Base-by-base conservation (phyloP, 2,329 filamentous ascomycete genomes). In the Furcasterigmium furcatum region DNA sequence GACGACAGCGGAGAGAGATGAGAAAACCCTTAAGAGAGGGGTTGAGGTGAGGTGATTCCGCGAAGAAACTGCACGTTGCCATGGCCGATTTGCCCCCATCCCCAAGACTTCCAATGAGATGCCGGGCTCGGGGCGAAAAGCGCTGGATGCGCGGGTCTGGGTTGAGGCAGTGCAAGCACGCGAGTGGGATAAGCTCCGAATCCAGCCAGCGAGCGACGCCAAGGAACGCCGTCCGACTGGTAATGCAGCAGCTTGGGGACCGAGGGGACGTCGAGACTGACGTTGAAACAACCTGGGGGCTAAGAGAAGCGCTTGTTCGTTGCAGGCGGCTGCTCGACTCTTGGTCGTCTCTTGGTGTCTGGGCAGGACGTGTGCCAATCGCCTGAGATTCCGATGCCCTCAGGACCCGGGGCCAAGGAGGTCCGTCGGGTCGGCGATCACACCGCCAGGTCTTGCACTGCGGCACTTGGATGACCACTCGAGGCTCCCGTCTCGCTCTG, bases 151-250 rank as follows among this genome's bases (percentile, higher is more conserved):
- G 34, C 34, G 34, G 34, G 34, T 36, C 34, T n/a, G n/a, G 16
- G 16, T 6, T 36, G 34, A 36, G 34, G 34, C 34, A 36, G 34
- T 36, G 34, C 34, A 36, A 36, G 34, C 34, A 36, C 34, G 34
- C 34, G 34, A 36, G 34, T 36, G 34, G 34, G 34, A 36, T 34
- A 36, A 36, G 34, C 34, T 18, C 34, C 34, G 34, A 36, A 36
- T 16, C 34, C n/a, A 36, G 18, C 19, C n/a, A 36, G 34, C 34
- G 34, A 36, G 19, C 19, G 18, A 36, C 34, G 34, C 34, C 34
- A 36, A 36, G 34, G n/a, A 36, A 36, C 12, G 34, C n/a, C 34
- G 34, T 16, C 34, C 34, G 34, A 36, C 34, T 18, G n/a, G 34
- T 36, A 18, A 16, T 36, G 34, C 19, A 16, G 9, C 34, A 18